Conservation (phyloP, 345 rosid species). For the Lepidium didymum region DNA sequence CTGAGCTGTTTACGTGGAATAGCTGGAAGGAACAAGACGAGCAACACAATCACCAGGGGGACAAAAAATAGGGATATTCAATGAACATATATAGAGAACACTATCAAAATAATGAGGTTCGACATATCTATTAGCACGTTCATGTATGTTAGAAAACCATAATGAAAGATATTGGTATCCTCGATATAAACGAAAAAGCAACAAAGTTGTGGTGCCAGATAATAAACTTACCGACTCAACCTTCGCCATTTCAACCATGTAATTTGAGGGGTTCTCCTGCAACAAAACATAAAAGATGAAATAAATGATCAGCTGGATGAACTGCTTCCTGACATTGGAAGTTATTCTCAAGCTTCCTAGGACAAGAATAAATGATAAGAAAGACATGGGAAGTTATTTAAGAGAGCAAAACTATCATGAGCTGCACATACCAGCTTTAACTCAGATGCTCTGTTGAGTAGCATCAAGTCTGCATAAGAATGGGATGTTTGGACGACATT, state of each 20-base stretch:
- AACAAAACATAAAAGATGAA: slow-evolving; percentile 6
- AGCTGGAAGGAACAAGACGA: slow-evolving; percentile 39
- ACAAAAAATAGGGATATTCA: background rate
- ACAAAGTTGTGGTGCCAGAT: slow-evolving; percentile 11
- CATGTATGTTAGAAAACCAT: background rate
- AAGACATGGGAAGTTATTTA: background rate
- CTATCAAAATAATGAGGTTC: background rate
- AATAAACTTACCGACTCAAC: slow-evolving; percentile 64
- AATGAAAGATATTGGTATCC: background rate
- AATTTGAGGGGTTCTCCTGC: slow-evolving; percentile 77
- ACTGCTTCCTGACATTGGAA: background rate
- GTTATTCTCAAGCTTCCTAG: slow-evolving; percentile 4
- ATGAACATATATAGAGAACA: background rate
- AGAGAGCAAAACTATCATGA: slow-evolving; percentile 1
- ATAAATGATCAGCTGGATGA: background rate
- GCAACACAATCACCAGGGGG: slow-evolving; percentile 15
- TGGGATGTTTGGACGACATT: slow-evolving; percentile 83
- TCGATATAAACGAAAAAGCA: background rate
- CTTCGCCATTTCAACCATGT: slow-evolving; percentile 95
- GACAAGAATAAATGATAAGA: slow-evolving; percentile 7
- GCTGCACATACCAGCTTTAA: slow-evolving; percentile 43
- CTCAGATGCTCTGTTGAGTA: slow-evolving; percentile 60
- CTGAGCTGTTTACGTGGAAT: slow-evolving; percentile 68
- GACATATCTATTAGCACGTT: background rate
- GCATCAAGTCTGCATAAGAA: slow-evolving; percentile 87